phyloP scores from a whole-genome alignment of 73 alveolate species.

The Paramecium sexaurelia region DNA sequence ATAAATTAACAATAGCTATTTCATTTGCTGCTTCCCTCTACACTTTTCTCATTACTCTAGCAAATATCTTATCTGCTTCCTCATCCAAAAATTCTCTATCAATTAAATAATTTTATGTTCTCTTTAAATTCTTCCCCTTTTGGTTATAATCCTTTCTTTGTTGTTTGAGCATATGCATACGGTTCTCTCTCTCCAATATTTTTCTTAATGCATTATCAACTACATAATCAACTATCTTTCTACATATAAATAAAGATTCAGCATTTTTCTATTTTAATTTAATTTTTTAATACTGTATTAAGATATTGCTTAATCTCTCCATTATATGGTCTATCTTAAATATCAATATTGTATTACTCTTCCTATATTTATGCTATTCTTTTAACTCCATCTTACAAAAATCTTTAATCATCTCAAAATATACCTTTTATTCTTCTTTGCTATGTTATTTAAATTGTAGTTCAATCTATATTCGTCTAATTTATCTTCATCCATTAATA shows the following conservation, averaged over 20 bases:
- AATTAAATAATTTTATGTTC: slow-evolving; percentile 54
- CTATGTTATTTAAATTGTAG: background rate
- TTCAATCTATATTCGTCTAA: slow-evolving; percentile 24
- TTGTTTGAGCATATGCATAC: slow-evolving; percentile 69
- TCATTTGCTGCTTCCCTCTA: slow-evolving; percentile 68
- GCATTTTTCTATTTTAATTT: slow-evolving; percentile 22
- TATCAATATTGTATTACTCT: background rate
- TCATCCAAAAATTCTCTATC: slow-evolving; percentile 47
- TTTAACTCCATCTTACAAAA: background rate
- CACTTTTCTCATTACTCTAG: slow-evolving; percentile 47
- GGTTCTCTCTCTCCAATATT: slow-evolving; percentile 59
- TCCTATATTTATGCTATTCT: background rate
- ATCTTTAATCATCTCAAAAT: background rate
- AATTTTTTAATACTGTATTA: background rate
- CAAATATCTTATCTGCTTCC: slow-evolving; percentile 37
- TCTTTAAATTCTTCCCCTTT: slow-evolving; percentile 66
- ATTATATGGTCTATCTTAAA: slow-evolving; percentile 46
- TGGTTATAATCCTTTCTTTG: slow-evolving; percentile 72
- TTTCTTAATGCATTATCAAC: slow-evolving; percentile 53
- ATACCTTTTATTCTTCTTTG: slow-evolving; percentile 51
- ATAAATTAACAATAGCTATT: slow-evolving; percentile 65
- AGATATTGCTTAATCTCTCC: slow-evolving; percentile 36
- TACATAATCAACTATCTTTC: slow-evolving; percentile 56
- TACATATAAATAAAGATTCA: slow-evolving; percentile 64
- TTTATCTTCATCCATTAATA: slow-evolving; percentile 56